A percentile compares a stretch with the other conserved stretches of the same genome.
These are phyloP conservation scores for Salix exigua DNA, from an alignment of 345 rosid species.

Conservation along the genomic window DNA sequence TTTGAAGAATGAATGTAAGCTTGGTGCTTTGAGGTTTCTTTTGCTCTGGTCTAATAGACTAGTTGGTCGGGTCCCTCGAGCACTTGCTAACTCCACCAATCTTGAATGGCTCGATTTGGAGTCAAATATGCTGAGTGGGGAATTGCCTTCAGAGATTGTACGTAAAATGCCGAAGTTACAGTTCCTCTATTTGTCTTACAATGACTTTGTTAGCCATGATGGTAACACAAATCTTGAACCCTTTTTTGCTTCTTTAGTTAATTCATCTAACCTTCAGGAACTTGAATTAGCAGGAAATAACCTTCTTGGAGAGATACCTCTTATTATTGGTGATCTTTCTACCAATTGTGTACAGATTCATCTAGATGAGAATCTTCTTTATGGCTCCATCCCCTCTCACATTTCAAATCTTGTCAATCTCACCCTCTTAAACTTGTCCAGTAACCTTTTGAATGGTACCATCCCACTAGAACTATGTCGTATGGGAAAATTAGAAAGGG, in stretches of 20 bases:
- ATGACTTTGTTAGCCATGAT: slow-evolving; percentile 61
- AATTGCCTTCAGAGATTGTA: slow-evolving; percentile 59
- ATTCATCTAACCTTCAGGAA: slow-evolving; percentile 57
- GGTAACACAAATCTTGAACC: slow-evolving; percentile 74
- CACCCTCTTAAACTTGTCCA: slow-evolving; percentile 73
- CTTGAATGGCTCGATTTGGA: slow-evolving; percentile 83
- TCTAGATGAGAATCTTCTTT: slow-evolving; percentile 66
- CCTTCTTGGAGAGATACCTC: slow-evolving; percentile 64
- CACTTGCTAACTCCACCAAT: slow-evolving; percentile 61
- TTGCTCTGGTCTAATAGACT: slow-evolving; percentile 79
- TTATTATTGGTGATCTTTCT: slow-evolving; percentile 61
- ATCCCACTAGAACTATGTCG: slow-evolving; percentile 63
- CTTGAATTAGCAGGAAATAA: slow-evolving; percentile 76
- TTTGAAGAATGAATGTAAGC: slow-evolving; percentile 42
- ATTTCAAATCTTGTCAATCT: slow-evolving; percentile 70
- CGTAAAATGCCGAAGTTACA: slow-evolving; percentile 57
- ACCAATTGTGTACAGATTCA: slow-evolving; percentile 63
- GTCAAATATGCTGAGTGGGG: slow-evolving; percentile 64
- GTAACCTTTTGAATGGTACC: slow-evolving; percentile 69
- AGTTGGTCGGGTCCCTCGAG: slow-evolving; percentile 49
- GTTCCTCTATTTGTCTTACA: slow-evolving; percentile 77
- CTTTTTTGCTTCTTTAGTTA: slow-evolving; percentile 61
- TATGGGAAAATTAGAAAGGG: slow-evolving; percentile 67
- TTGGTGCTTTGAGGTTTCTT: slow-evolving; percentile 52
- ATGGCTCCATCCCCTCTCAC: slow-evolving; percentile 69